These are phyloP conservation scores for Fusarium sp. DNA, from an alignment of 2,329 filamentous ascomycete genomes.

Conservation along the genomic window DNA sequence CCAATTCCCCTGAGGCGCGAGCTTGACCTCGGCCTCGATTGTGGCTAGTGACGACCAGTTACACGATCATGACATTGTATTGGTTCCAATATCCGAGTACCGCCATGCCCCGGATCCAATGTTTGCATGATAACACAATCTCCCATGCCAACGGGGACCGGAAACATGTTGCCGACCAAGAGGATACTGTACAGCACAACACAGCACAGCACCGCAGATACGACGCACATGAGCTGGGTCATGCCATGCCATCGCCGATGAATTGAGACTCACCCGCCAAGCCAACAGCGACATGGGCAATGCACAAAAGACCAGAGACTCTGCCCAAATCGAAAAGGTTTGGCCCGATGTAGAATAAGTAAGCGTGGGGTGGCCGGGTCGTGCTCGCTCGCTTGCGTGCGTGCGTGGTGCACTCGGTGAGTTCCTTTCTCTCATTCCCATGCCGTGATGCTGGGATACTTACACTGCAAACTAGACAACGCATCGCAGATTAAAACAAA, in stretches of 20 bases:
- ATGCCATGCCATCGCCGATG: conserved; percentile 33
- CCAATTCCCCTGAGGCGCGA: conserved; percentile 35
- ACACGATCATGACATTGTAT: conserved; percentile 17
- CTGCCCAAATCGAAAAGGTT: conserved; percentile 1
- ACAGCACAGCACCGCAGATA: conserved; percentile 4
- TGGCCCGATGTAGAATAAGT: background rate
- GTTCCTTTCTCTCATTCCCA: background rate
- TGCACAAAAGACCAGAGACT: background rate
- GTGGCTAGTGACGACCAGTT: conserved; percentile 39
- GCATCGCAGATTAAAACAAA: conserved; percentile 30
- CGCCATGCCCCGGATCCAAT: conserved; percentile 6
- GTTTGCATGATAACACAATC: conserved; percentile 21
- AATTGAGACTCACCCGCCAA: conserved; percentile 31
- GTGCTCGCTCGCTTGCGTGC: background rate
- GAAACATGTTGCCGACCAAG: conserved; percentile 21
- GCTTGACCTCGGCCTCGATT: conserved; percentile 32
- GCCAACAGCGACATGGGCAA: conserved; percentile 6
- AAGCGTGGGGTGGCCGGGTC: conserved; percentile 10
- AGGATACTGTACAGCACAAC: background rate
- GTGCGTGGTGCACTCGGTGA: too few species aligned
- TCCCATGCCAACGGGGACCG: conserved; percentile 1
- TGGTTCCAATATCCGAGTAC: background rate
- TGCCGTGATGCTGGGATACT: background rate
- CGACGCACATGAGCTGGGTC: conserved; percentile 1
- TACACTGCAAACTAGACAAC: conserved; percentile 21